These are phyloP conservation scores for Anthracocystis walkeri DNA, from an alignment of 1,284 basidiomycete species.

Conservation along the genomic window DNA sequence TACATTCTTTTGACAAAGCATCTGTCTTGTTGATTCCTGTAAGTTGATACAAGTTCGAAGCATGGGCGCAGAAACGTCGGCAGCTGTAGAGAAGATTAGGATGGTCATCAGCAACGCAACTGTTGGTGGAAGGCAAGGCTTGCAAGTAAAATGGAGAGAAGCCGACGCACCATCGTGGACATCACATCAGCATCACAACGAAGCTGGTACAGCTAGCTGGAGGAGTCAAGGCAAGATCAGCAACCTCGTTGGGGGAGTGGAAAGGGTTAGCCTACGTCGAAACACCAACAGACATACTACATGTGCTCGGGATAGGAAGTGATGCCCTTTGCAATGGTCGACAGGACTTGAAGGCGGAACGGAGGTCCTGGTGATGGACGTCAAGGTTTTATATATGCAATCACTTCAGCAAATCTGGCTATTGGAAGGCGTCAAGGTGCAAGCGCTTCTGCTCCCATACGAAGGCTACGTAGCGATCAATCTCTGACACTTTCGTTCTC, in stretches of 20 bases:
- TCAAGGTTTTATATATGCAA: neutral
- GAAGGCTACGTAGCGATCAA: neutral
- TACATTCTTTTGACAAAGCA: constrained; percentile 22
- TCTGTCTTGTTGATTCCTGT: constrained; percentile 22
- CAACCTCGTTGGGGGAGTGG: neutral
- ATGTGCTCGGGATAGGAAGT: neutral
- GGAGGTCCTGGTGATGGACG: neutral
- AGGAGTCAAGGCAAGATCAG: constrained; percentile 5
- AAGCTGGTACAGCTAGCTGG: neutral
- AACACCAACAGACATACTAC: neutral
- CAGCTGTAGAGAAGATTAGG: neutral
- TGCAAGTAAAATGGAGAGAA: neutral
- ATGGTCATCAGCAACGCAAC: constrained; percentile 10
- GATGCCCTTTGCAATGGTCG: neutral
- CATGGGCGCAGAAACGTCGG: too few relatives aligned
- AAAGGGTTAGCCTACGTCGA: constrained; percentile 3
- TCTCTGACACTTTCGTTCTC: constrained; percentile 11
- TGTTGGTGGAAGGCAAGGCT: neutral
- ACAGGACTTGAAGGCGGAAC: neutral
- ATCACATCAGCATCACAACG: neutral
- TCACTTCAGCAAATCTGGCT: neutral
- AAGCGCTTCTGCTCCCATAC: neutral
- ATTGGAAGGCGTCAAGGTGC: neutral
- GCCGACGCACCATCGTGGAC: neutral
- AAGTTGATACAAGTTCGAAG: constrained; percentile 11